These are phyloP conservation scores for Ganoderma boninense DNA, from an alignment of 1,284 basidiomycete genomes.

Conservation along the genomic window DNA sequence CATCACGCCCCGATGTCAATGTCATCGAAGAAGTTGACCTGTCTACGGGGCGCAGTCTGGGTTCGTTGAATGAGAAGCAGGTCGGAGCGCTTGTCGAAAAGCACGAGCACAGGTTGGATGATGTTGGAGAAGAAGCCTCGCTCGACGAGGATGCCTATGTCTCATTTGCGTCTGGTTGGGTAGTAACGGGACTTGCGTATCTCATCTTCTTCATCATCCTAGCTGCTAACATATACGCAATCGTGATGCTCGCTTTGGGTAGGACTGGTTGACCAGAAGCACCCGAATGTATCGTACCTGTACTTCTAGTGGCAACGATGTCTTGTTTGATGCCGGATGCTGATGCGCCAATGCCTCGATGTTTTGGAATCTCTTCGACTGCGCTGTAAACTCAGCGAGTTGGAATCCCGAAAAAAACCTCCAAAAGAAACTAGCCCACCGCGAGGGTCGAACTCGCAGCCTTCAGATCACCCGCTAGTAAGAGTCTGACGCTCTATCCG, in stretches of 20 bases:
- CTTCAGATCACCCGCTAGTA: conserved; percentile 65
- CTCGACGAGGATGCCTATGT: conserved; percentile 46
- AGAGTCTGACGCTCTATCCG: conserved; percentile 88
- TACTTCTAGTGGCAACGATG: not conserved
- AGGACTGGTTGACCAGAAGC: conserved; percentile 16
- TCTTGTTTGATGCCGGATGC: not conserved
- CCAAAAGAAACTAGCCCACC: conserved; percentile 68
- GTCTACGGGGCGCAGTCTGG: conserved; percentile 5
- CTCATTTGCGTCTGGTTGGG: conserved; percentile 69
- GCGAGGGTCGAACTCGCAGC: conserved; percentile 93
- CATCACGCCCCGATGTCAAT: conserved; percentile 17
- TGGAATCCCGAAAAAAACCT: not conserved
- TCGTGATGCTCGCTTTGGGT: conserved; percentile 56
- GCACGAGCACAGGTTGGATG: conserved; percentile 26
- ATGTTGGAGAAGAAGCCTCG: conserved; percentile 22
- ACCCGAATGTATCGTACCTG: not conserved
- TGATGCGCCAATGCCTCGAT: not conserved
- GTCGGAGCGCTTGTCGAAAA: conserved; percentile 28
- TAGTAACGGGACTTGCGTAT: conserved; percentile 60
- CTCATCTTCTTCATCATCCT: conserved; percentile 69
- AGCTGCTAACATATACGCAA: conserved; percentile 73
- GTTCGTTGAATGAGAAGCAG: conserved; percentile 22
- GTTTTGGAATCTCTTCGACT: not conserved
- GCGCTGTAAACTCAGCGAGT: not conserved
- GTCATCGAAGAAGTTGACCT: conserved; percentile 17